A percentile compares a stretch with the other conserved stretches of the same genome.
These are phyloP conservation scores for Solanum ossicruentum DNA, from an alignment of 257 asterid genomes.

Conservation along the genomic window DNA sequence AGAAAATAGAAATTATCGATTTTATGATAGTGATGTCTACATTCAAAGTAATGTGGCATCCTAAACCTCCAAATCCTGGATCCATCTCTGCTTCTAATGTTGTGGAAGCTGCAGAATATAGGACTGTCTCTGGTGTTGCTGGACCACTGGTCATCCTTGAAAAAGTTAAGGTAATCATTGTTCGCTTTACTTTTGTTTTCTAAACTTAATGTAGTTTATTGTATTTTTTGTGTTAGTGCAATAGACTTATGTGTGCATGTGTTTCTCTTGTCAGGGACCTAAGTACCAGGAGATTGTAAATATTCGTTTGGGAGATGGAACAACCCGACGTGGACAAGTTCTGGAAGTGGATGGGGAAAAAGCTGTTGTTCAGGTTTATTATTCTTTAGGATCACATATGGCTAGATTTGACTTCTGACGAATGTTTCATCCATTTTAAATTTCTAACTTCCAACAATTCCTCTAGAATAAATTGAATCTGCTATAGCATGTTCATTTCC, in stretches of 20 bases:
- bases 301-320: slow-evolving; percentile 95
- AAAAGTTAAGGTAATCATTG: slow-evolving; percentile 77
- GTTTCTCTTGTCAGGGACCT: slow-evolving; percentile 64
- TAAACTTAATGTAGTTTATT: not conserved
- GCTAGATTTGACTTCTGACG: not conserved
- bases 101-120: slow-evolving; percentile 53
- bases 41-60: not conserved
- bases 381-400: not conserved
- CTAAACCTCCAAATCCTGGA: not conserved
- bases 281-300: slow-evolving; percentile 94
- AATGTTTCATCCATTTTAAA: not conserved
- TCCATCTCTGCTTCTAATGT: not conserved
- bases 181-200: not conserved
- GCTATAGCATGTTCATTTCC: not conserved
- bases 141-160: slow-evolving; percentile 98
- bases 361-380: slow-evolving; percentile 91
- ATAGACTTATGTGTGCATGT: not conserved
- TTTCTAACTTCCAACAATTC: not conserved
- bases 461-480: not conserved
- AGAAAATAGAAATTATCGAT: not conserved
- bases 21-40: not conserved
- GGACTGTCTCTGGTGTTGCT: slow-evolving; percentile 99
- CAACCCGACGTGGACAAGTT: slow-evolving; percentile 94
- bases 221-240: not conserved
- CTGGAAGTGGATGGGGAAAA: slow-evolving; percentile 97